Base-by-base conservation (phyloP, 177 flowering plant genomes). In the Vitis hybrid region DNA sequence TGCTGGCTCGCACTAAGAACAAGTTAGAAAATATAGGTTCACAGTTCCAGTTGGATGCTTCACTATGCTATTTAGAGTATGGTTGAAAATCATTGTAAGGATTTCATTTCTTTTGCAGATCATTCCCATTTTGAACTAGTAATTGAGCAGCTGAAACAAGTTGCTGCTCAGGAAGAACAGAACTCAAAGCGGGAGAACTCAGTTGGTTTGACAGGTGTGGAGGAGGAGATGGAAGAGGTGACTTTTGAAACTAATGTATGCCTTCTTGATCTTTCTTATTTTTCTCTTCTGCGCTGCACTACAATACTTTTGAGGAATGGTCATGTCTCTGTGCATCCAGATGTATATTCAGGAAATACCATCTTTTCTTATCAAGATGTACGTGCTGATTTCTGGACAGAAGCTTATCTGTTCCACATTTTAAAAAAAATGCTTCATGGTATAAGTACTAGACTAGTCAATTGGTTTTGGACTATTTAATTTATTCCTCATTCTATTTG, bases 101-200 rank as follows among this genome's bases (percentile, higher is more conserved):
- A 64, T 20, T 20, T 18, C 15, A 18, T 14, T 73, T 69, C 63
- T 67, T 13, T 63, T 75, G 72, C 85, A 92, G 97, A 84, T 76
- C 80, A 73, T 78, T 82, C 87, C 56, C 84, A 84, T 81, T 89
- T 84, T 71, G 73, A 85, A 61, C 76, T 66, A 56, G 84, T 87
- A 64, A 83, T 90, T 56, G 84, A 86, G 71, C 79, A 64, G 64
- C 76, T 90, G 64, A 71, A 76, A 61, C 64, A 84, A 77, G 75
- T 61, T 57, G 80, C 84, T 64, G 83, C 72, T 21, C 68, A 73
- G 70, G 81, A 69, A 61, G 69, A 73, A 10, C 64, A 71, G 46
- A 70, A 74, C 11, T 73, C 75, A 41, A 58, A 80, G 27, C 76
- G 65, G 71, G 86, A 80, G 60, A 83, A 77, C 4, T 64, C 84